Evolutionary conservation across 2,329 filamentous ascomycete genomes (phyloP), one percentile per base, ranked within the genome.

Genomic region (Stemphylium beticola): DNA sequence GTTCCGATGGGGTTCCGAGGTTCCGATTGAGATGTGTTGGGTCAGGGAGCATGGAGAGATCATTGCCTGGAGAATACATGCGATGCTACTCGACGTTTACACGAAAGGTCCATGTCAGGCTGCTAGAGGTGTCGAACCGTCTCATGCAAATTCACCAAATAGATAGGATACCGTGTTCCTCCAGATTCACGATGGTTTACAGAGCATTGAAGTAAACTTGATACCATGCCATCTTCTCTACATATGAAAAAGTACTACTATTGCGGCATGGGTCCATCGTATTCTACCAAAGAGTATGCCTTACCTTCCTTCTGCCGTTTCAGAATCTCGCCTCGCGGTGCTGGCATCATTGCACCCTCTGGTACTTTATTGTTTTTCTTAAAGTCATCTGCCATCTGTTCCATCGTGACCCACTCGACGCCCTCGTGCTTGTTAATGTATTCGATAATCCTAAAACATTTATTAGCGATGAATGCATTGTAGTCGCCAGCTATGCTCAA

Each of bases 371-470:
- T 88, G 72, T 83, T 87, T 53, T 78, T 81, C 78, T 90, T 91
- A 73, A 91, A 92, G 33, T 90, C 85, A 67, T 91, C 87, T 26
- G 80, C 85, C 76, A 92, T 90, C 68, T 89, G 81, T 65, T 85
- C 87, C 80, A 91, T 89, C 0, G 85, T 88, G 0, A 87, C 83
- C 80, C 85, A 89, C 61, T 88, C 85, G 0, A 88, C 84, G 2
- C 85, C 83, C 55, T 85, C 82, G 48, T 84, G 79, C 51, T 79
- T 80, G 66, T 87, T 89, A 66, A 91, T 88, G 50, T 89, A 80
- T 61, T 91, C 87, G 57, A 91, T 90, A 31, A 88, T 81, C 47
- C 80, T 78, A 43, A 18, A 6, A 22, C 3, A 5, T 3, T 11
- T 4, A 46, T 55, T 53, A 60, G 34, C 11, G 31, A 15, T 14